phyloP scores from a whole-genome alignment of 1,139 yeast genomes.

The Yamadazyma epiphylla region DNA sequence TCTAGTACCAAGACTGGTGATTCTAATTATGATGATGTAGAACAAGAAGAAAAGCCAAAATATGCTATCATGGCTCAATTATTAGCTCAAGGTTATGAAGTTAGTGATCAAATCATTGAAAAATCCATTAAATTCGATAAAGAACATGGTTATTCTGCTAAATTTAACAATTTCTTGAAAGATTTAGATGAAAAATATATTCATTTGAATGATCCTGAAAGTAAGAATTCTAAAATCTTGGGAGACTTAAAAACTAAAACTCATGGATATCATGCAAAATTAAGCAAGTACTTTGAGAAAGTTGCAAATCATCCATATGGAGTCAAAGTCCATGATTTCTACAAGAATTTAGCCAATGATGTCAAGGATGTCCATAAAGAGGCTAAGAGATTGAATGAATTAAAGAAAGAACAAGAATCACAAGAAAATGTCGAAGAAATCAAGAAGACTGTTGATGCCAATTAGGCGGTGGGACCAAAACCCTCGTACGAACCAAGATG shows the following conservation, averaged over 20 bases:
- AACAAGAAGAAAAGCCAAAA: slow-evolving; percentile 78
- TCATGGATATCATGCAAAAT: slow-evolving; percentile 17
- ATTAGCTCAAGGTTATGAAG: slow-evolving; percentile 64
- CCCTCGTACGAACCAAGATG: too few species aligned
- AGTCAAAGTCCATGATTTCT: slow-evolving; percentile 32
- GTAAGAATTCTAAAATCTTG: slow-evolving; percentile 14
- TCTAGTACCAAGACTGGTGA: slow-evolving; percentile 26
- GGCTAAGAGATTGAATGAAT: slow-evolving; percentile 64
- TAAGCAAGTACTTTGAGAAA: slow-evolving; percentile 32
- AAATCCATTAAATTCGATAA: slow-evolving; percentile 62
- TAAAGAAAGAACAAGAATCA: slow-evolving; percentile 37
- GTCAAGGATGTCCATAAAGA: slow-evolving; percentile 66
- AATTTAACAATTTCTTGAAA: slow-evolving; percentile 53
- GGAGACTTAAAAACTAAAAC: slow-evolving; percentile 26
- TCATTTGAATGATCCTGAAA: slow-evolving; percentile 46
- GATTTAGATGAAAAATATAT: slow-evolving; percentile 59
- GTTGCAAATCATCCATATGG: slow-evolving; percentile 37
- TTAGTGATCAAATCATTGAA: slow-evolving; percentile 60
- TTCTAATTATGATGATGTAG: slow-evolving; percentile 45
- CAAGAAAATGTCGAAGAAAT: slow-evolving; percentile 12
- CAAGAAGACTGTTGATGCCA: slow-evolving; percentile 8
- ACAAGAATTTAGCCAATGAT: slow-evolving; percentile 47
- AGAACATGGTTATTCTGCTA: slow-evolving; percentile 56
- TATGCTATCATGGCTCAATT: slow-evolving; percentile 73
- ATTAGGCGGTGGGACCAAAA: too few species aligned